These are phyloP conservation scores for Phymatotrichopsis omnivora DNA, from an alignment of 2,329 filamentous ascomycete genomes.

Conservation along the genomic window DNA sequence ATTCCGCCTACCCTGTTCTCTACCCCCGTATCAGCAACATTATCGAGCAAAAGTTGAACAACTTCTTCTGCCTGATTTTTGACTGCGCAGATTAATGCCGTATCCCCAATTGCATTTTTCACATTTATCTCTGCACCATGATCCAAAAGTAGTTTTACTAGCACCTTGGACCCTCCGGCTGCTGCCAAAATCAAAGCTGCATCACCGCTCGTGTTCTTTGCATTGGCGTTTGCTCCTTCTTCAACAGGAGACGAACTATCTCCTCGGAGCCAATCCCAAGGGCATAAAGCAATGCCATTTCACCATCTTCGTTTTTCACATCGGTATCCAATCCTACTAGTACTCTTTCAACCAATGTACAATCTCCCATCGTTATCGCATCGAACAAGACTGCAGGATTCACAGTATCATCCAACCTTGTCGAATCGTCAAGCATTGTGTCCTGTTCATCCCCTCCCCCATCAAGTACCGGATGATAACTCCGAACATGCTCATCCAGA, in stretches of 20 bases:
- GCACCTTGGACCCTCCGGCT: not conserved
- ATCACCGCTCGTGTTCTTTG: not conserved
- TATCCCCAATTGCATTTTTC: not conserved
- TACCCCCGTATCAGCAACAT: not conserved
- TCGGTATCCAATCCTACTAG: not conserved
- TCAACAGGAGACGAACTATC: not conserved
- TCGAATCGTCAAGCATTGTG: no score
- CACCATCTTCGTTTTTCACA: not conserved
- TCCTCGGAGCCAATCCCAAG: not conserved
- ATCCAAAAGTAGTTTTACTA: not conserved
- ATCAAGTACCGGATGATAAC: not conserved
- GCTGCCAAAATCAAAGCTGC: not conserved
- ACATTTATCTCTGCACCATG: not conserved
- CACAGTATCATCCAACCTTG: no score
- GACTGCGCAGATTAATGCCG: not conserved
- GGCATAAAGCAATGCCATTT: slow-evolving; percentile 1
- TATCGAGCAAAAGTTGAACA: slow-evolving; percentile 1
- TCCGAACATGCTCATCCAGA: not conserved
- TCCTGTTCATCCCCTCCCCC: no score
- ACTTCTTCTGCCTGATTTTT: not conserved
- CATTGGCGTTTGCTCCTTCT: slow-evolving; percentile 3
- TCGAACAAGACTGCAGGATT: slow-evolving; percentile 8
- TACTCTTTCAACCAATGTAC: not conserved
- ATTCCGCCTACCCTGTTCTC: no score
- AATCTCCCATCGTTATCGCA: not conserved